Evolutionary conservation across 78 protist species (phyloP), one percentile per base, ranked within the genome.

Genomic region (Planoprotostelium fungivorum): DNA sequence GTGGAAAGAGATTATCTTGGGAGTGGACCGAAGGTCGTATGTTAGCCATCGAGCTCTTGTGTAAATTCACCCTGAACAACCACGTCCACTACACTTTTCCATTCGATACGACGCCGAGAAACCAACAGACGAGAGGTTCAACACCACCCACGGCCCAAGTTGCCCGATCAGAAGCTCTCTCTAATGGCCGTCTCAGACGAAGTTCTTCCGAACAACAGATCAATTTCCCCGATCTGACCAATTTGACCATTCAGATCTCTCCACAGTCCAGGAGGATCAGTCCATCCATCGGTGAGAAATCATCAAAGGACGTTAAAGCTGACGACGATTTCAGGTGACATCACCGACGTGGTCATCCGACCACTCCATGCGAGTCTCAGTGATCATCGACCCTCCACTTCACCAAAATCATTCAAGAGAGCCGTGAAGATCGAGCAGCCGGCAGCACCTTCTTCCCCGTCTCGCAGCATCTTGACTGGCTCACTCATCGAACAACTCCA

Each of bases 61-160:
- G 63, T 25, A 1, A 34, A n/a, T 73, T 73, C 1, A 23, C 29
- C 39, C 5, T 88, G 35, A 73, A 37, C 28, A 88, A 73, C 38
- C 90, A 88, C 86, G 31, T 73, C 90, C 5, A 35, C 86, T 88
- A 88, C 86, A 35, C 83, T 34, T 88, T 88, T 9, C 90, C 90
- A 0, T 29, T 51, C 73, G 16, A 5, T 16, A 51, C 73, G 31
- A 34, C 1, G 28, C 29, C 23, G 34, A 1, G 38, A 29, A 84
- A 1, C 10, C 86, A 1, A 23, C 25, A 9, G 38, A 28, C 34
- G 29, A 84, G 86, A 84, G 35, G 35, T 29, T 23, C 86, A 28
- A 84, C 73, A 5, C 73, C 73, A 5, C 73, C 73, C n/a, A n/a
- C n/a, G n/a, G n/a, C n/a, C n/a, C n/a, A n/a, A n/a, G n/a, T n/a